Evolutionary conservation across 352 stramenopile genomes (phyloP), one percentile per base, ranked within the genome.

Genomic region (Phytophthora hybrid): DNA sequence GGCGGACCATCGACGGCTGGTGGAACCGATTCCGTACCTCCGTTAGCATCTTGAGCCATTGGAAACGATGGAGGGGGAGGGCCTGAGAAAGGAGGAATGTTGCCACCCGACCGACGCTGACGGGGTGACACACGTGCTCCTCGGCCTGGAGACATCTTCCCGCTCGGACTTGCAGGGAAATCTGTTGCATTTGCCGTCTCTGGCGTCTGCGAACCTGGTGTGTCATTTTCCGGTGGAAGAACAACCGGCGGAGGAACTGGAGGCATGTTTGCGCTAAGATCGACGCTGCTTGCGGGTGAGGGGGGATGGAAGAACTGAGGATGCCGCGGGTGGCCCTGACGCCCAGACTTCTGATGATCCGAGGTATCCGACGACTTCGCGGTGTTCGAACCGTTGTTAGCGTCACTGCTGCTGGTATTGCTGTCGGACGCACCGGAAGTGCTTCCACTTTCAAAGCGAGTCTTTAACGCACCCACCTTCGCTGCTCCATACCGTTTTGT

Each of bases 401-500:
- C 16, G 46, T 29, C 10, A 1, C n/a, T 54, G 47, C 23, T 26
- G 34, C 10, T 66, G 10, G 2, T 63, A 11, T 16, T 53, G 23
- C 41, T 59, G n/a, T 5, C 52, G 3, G 51, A 56, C 41, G 39
- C 19, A 53, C 26, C 55, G 44, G 18, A 26, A 55, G 41, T 52
- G 46, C 44, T 76, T 11, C 53, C 64, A 56, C 29, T 73, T 39
- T 80, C 65, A 56, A 71, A 82, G 16, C 57, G 72, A 56, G 51
- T 54, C 37, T 87, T 79, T 8, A 94, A 63, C 6, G 51, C 54
- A 39, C 59, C 64, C 21, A 93, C 84, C 66, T 84, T 89, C 0
- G 79, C 62, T 9, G 70, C 74, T 14, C 85, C 85, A 62, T 95
- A 95, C 34, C 82, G 83, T 41, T 87, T 87, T 19, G 84, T 80